phyloP scores from a whole-genome alignment of 805 yeast species.

The Dipodascopsis tothii region DNA sequence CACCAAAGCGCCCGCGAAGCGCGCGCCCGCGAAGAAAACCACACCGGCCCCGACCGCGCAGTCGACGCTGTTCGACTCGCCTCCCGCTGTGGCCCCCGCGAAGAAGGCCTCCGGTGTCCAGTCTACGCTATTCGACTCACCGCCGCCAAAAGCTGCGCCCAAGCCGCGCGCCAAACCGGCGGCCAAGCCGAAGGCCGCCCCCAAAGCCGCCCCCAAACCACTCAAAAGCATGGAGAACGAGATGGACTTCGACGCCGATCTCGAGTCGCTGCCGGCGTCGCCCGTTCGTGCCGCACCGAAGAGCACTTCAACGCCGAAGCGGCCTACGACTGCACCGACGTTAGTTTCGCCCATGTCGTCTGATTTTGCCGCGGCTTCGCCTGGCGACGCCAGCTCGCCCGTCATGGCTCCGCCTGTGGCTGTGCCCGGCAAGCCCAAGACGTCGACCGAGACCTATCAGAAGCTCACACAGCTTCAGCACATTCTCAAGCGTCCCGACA shows the following conservation, averaged over 20 bases:
- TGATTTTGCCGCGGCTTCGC: constrained; percentile 1
- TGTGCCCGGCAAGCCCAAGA: constrained; percentile 27
- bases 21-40: constrained; percentile 6
- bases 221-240: constrained; percentile 9
- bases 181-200: constrained; percentile 8
- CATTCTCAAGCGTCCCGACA: constrained; percentile 93
- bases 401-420: constrained; percentile 4
- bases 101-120: constrained; percentile 9
- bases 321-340: not conserved
- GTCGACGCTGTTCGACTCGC: constrained; percentile 2
- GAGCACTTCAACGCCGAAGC: not conserved
- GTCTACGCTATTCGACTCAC: constrained; percentile 3
- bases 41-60: constrained; percentile 1
- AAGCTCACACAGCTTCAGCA: constrained; percentile 92
- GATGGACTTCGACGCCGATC: not conserved
- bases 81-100: constrained; percentile 2
- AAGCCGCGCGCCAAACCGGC: constrained; percentile 7
- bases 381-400: too few relatives aligned
- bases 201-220: constrained; percentile 4
- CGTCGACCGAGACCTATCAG: constrained; percentile 72
- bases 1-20: constrained; percentile 6
- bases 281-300: not conserved
- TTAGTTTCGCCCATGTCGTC: not conserved
- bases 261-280: not conserved
- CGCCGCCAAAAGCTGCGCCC: constrained; percentile 3